Base-by-base conservation (phyloP, 2,329 filamentous ascomycete species). In the Cladosporium sphaerospermum region DNA sequence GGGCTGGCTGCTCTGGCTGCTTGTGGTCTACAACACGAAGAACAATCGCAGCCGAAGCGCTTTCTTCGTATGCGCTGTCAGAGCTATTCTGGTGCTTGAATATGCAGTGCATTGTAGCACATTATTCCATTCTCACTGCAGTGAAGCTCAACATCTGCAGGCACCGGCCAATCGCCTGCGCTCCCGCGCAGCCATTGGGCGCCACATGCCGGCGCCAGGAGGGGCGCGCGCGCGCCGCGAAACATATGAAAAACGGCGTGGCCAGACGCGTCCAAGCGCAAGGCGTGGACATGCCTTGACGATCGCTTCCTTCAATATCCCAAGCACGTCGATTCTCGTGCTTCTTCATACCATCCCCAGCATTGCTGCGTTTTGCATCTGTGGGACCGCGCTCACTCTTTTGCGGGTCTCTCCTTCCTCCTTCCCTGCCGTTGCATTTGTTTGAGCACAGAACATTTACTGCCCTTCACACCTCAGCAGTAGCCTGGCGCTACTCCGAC, bases 211-310 rank as follows among this genome's bases (percentile, higher is more conserved):
- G 47, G 18, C 16, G 37, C 42, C 47, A 50, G 47, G 47, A 50
- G 47, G 31, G 28, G 40, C 8, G 32, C 37, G 23, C 41, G 16
- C 34, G 16, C 31, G 33, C 23, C n/a, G 2, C 37, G 48, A 43
- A 43, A 43, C 48, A 51, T 13, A n/a, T 2, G 14, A 16, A 13
- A 10, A 28, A 28, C 23, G 23, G 23, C 23, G 23, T 36, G 48
- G 48, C 48, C 48, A 51, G 48, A 39, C 48, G 39, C 40, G 48
- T 51, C 48, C 43, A 41, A 44, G 48, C 48, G 48, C 48, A 51
- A 51, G 48, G 48, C 48, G 40, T 51, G 40, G 34, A 51, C 48
- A 51, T 51, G 40, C 48, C 48, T 16, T 43, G 40, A 18, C 14
- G 18, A 51, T 28, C 40, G 44, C 33, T 41, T 28, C 23, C 23